phyloP scores from a whole-genome alignment of 345 rosid genomes.

The Moricandia moricandioides region DNA sequence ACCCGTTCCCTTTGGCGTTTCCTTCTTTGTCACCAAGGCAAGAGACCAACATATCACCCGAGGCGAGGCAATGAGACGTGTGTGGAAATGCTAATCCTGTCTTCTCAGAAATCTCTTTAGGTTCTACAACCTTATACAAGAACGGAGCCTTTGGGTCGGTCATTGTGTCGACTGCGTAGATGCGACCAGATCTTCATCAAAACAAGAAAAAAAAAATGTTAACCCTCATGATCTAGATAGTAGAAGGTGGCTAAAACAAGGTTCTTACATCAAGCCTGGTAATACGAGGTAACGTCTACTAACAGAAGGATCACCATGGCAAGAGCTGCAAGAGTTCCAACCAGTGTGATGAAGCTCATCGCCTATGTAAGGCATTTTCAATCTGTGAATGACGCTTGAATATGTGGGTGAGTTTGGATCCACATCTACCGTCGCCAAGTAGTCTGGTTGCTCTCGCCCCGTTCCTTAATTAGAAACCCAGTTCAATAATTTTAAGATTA shows the following conservation, averaged over 20 bases:
- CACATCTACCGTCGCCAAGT: conserved; percentile 74
- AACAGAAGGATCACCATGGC: conserved; percentile 81
- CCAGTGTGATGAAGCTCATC: conserved; percentile 96
- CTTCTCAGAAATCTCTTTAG: conserved; percentile 56
- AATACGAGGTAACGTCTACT: conserved; percentile 61
- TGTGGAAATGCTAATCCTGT: conserved; percentile 93
- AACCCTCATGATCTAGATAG: background rate
- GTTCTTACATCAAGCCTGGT: conserved; percentile 72
- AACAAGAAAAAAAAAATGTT: background rate
- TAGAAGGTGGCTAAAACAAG: background rate
- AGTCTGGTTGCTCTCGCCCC: conserved; percentile 77
- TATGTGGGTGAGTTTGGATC: conserved; percentile 77
- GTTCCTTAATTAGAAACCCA: conserved; percentile 52
- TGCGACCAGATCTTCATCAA: conserved; percentile 68
- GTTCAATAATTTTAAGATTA: background rate
- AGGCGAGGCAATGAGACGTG: conserved; percentile 88
- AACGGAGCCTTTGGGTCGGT: conserved; percentile 70
- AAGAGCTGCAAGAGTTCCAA: conserved; percentile 94
- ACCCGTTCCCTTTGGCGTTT: conserved; percentile 81
- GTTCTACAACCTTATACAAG: conserved; percentile 72
- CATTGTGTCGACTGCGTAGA: conserved; percentile 63
- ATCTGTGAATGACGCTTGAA: conserved; percentile 75
- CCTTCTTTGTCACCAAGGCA: conserved; percentile 90
- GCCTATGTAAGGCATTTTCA: conserved; percentile 63
- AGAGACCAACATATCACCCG: conserved; percentile 78